Evolutionary conservation across 805 yeast genomes (phyloP), one percentile per base, ranked within the genome.

Genomic region (Candida glaebosa): DNA sequence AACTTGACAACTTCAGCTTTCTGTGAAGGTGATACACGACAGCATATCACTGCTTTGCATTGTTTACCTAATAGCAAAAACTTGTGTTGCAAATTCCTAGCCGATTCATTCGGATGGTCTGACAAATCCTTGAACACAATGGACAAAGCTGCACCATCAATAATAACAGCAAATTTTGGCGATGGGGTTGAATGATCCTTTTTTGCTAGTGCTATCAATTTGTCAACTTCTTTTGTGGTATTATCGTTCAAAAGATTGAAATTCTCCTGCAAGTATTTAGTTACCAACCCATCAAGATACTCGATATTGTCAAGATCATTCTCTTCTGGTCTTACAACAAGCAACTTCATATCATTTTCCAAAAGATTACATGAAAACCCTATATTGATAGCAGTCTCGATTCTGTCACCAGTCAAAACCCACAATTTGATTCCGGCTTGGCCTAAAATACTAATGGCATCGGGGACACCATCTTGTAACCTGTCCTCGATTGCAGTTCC

Each of bases 401-500:
- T 79, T 58, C 82, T 79, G 61, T 85, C 93, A 48, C 93, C 93
- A 7, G 93, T 85, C 22, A 85, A 69, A 40, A 85, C 90, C 93
- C 93, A 85, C 37, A 85, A 66, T 58, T 85, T 85, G 52, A 85
- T 81, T 37, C 93, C 93, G 0, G 90, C 91, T 37, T 73, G 66
- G 4, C 81, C 78, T 38, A 85, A 68, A 31, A 79, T 58, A 12
- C 82, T 75, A 51, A 85, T 85, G 1, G 91, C 71, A 39, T 79
- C 82, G 1, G 91, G 89, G 16, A 85, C 93, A 44, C 88, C 90
- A 31, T 77, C 81, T 57, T 85, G 93, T 37, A 85, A 70, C 50
- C 84, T 69, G 56, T 85, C 93, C 58, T 85, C 93, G 54, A 85
- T 84, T 9, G 89, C 93, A 14, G 93, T 85, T 17, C 89, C 87